Percentiles rank a stretch among this genome's conserved stretches.
These are phyloP conservation scores for Sorghum bicolor DNA, from an alignment of 176 grass and related monocot genomes.

Conservation along the genomic window DNA sequence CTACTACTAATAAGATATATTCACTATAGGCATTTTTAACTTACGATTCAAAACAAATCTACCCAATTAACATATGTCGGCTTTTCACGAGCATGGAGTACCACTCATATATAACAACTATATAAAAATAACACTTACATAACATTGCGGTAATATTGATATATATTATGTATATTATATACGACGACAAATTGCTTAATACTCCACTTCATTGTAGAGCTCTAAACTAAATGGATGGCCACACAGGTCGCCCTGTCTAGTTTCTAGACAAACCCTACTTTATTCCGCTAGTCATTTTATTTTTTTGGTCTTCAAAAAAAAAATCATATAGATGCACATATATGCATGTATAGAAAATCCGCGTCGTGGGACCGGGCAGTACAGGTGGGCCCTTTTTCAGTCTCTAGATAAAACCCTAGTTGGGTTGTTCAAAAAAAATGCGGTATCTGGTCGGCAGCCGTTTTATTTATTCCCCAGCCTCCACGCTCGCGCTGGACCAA, in stretches of 20 bases:
- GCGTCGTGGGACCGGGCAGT: not conserved
- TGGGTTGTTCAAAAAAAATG: not conserved
- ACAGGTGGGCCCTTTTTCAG: not conserved
- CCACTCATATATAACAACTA: rapidly evolving
- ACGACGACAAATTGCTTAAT: not conserved
- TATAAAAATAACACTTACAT: not conserved
- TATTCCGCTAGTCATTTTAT: not conserved
- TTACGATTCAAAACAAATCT: not conserved
- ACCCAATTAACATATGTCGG: not conserved
- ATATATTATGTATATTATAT: no score
- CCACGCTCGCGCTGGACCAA: not conserved
- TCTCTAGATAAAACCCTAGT: not conserved
- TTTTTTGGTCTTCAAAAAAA: no score
- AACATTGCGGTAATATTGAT: not conserved
- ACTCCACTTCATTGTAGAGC: not conserved
- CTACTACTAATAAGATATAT: not conserved
- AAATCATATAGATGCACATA: not conserved
- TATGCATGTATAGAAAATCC: no score
- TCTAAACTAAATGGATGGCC: not conserved
- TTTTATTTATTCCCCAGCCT: not conserved
- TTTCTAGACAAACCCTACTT: not conserved
- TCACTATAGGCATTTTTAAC: not conserved
- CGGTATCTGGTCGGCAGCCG: not conserved
- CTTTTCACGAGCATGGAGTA: not conserved
- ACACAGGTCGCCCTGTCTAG: not conserved